Evolutionary conservation across 2,329 filamentous ascomycete genomes (phyloP).

Genomic region (Aspergillus phoenicis): DNA sequence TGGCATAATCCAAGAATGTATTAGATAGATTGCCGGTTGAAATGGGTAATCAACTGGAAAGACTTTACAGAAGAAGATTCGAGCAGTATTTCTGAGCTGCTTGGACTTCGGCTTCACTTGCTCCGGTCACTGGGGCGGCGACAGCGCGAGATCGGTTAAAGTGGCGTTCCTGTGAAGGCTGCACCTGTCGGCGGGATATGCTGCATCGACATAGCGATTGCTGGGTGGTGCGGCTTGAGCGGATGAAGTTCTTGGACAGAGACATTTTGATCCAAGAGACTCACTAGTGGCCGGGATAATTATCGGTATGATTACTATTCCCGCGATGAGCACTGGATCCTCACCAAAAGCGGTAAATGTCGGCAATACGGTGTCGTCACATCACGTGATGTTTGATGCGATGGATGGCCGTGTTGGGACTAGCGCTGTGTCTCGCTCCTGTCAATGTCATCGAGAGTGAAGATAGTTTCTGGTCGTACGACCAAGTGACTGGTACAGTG

Average conservation of each 20-base stretch:
- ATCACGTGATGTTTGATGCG: no score
- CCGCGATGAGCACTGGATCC: no score
- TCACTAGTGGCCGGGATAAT: no score
- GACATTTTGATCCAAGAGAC: slow-evolving; percentile 10
- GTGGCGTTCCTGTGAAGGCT: slow-evolving; percentile 24
- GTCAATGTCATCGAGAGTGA: no score
- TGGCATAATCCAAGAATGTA: slow-evolving; percentile 40
- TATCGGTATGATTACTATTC: no score
- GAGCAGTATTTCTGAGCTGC: slow-evolving; percentile 61
- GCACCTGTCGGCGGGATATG: background rate
- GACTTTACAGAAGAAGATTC: slow-evolving; percentile 53
- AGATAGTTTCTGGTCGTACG: no score
- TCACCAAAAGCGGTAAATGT: no score
- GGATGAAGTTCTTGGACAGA: slow-evolving; percentile 22
- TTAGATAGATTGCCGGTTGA: background rate
- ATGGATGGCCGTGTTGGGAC: no score
- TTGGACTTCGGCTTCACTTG: slow-evolving; percentile 53
- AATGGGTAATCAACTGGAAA: background rate
- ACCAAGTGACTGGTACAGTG: no score
- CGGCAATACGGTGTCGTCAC: no score
- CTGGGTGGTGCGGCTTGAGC: slow-evolving; percentile 23
- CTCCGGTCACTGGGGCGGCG: slow-evolving; percentile 23
- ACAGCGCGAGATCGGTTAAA: slow-evolving; percentile 28
- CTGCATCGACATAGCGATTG: slow-evolving; percentile 17
- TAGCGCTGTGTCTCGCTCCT: no score